Evolutionary conservation across 2,329 filamentous ascomycete genomes (phyloP).

Genomic region (Curvularia spicifera): DNA sequence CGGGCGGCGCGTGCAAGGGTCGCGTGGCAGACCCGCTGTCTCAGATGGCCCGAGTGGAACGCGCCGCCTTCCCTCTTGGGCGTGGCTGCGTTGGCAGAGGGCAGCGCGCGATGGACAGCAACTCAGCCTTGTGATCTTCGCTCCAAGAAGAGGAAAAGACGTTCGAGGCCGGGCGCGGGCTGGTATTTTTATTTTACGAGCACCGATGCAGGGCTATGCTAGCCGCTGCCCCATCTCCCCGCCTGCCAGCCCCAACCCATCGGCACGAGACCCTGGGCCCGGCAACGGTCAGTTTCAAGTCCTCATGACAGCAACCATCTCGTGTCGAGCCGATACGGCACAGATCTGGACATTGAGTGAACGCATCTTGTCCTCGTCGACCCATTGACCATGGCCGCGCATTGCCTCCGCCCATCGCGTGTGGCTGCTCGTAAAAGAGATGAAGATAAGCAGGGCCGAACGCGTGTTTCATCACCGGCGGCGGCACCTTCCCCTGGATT

Average conservation of each 20-base stretch:
- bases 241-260: neutral
- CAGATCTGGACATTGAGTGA: neutral
- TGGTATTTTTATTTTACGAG: neutral
- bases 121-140: neutral
- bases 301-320: conserved; percentile 1
- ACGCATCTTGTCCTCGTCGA: neutral
- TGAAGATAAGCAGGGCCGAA: conserved; percentile 29
- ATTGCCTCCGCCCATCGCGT: conserved; percentile 1
- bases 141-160: too few species aligned
- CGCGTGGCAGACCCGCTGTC: conserved; percentile 23
- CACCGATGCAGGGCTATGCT: neutral
- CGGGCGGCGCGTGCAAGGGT: conserved; percentile 23
- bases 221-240: neutral
- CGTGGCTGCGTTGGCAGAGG: neutral
- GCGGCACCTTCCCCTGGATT: conserved; percentile 29
- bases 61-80: conserved; percentile 5
- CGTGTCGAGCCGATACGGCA: neutral
- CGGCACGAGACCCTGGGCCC: conserved; percentile 5
- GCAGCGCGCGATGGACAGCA: neutral
- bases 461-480: conserved; percentile 31
- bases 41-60: conserved; percentile 15
- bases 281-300: conserved; percentile 10
- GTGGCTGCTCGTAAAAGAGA: conserved; percentile 16
- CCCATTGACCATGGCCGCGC: conserved; percentile 5
- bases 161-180: neutral